Evolutionary conservation across 305 asterid genomes (phyloP).

Genomic region (Lippia alba): DNA sequence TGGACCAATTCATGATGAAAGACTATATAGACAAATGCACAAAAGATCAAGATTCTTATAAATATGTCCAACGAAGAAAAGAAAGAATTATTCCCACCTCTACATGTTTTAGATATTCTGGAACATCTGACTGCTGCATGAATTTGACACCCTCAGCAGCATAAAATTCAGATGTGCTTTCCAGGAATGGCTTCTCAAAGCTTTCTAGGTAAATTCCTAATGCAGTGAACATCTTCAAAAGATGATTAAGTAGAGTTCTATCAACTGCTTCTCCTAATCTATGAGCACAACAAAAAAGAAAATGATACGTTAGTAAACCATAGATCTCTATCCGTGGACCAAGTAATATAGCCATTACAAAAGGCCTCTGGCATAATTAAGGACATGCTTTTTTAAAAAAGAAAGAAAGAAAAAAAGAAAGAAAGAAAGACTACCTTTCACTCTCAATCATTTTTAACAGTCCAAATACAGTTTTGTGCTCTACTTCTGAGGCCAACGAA

Average conservation of each 20-base stretch:
- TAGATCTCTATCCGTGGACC: no score
- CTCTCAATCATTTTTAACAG: conserved; percentile 90
- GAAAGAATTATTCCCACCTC: conserved; percentile 60
- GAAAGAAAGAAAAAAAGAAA: not conserved
- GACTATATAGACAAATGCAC: no score
- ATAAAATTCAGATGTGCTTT: conserved; percentile 91
- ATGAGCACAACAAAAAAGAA: conserved; percentile 33
- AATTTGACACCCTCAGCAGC: conserved; percentile 95
- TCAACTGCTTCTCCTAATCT: conserved; percentile 93
- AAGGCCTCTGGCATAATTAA: no score
- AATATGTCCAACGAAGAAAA: conserved; percentile 18
- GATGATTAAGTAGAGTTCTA: conserved; percentile 95
- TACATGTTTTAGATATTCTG: conserved; percentile 90
- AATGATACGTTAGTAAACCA: not conserved
- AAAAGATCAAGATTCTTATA: not conserved
- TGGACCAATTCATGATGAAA: not conserved
- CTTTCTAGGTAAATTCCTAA: conserved; percentile 92
- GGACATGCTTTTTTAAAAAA: not conserved
- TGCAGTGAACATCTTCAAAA: conserved; percentile 97
- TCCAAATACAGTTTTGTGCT: conserved; percentile 90
- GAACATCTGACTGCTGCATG: conserved; percentile 96
- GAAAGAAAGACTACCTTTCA: conserved; percentile 69
- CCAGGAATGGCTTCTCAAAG: conserved; percentile 97
- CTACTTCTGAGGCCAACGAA: conserved; percentile 87
- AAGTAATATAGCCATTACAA: not conserved